phyloP scores from a whole-genome alignment of 768 basidiomycete genomes.

The Pleurotus tuoliensis region DNA sequence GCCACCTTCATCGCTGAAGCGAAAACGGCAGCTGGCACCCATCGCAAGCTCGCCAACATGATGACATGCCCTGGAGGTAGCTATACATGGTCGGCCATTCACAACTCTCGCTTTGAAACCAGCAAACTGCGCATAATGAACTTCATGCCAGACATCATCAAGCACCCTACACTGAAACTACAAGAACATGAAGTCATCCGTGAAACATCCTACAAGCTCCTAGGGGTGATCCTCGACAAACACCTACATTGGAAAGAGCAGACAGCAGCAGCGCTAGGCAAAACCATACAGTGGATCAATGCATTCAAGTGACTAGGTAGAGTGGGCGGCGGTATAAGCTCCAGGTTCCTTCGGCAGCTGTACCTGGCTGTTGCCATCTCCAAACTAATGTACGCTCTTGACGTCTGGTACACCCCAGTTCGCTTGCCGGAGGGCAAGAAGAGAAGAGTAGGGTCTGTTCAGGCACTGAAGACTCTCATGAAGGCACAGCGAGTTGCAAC shows the following conservation, averaged over 20 bases:
- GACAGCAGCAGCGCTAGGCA: constrained; percentile 8
- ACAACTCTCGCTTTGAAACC: constrained; percentile 21
- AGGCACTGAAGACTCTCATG: constrained; percentile 10
- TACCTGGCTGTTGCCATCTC: constrained; percentile 22
- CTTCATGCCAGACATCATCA: neutral
- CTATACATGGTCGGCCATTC: constrained; percentile 12
- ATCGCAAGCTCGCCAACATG: constrained; percentile 7
- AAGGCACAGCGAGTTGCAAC: constrained; percentile 16
- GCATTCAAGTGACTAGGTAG: constrained; percentile 8
- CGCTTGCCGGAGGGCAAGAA: neutral
- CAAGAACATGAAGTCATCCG: constrained; percentile 11
- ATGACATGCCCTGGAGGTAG: constrained; percentile 13
- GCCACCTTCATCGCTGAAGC: constrained; percentile 6
- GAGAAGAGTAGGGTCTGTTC: constrained; percentile 9
- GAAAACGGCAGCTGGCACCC: constrained; percentile 4
- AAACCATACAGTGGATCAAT: constrained; percentile 1
- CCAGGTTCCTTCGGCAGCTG: constrained; percentile 15
- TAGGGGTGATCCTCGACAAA: constrained; percentile 22
- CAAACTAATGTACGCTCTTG: constrained; percentile 20
- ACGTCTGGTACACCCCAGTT: constrained; percentile 20
- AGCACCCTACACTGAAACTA: constrained; percentile 5
- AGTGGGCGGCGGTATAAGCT: constrained; percentile 12
- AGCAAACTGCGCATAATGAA: constrained; percentile 17
- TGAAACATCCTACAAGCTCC: constrained; percentile 17
- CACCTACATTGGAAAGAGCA: constrained; percentile 14